phyloP scores from a whole-genome alignment of 2,329 filamentous ascomycete genomes.

The Ophiognomonia clavigignenti-juglandacearum region DNA sequence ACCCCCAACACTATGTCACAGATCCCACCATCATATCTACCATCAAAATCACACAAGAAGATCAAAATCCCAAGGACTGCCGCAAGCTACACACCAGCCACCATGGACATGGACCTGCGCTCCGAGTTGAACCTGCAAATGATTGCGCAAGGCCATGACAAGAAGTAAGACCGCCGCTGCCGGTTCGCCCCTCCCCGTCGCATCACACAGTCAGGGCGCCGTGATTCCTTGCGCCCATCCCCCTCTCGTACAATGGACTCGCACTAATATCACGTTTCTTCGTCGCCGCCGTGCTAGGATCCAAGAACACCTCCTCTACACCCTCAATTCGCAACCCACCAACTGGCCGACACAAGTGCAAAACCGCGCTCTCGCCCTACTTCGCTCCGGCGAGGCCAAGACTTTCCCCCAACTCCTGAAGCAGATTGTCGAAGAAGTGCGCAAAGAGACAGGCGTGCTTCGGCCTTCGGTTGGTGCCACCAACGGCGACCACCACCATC shows the following conservation, averaged over 20 bases:
- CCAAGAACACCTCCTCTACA: constrained; percentile 59
- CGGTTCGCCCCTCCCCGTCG: no score
- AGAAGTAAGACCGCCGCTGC: constrained; percentile 40
- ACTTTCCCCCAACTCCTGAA: constrained; percentile 58
- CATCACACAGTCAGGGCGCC: neutral
- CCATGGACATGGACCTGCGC: constrained; percentile 56
- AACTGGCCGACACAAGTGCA: constrained; percentile 62
- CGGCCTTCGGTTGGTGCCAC: constrained; percentile 21
- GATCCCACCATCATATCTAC: constrained; percentile 13
- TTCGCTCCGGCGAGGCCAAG: constrained; percentile 54
- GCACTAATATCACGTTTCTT: constrained; percentile 6
- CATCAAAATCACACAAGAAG: constrained; percentile 43
- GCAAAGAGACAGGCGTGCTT: constrained; percentile 37
- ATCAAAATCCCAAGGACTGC: constrained; percentile 57
- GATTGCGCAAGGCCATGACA: constrained; percentile 53
- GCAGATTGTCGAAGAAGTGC: constrained; percentile 58
- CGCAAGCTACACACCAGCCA: constrained; percentile 56
- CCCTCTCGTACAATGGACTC: no score
- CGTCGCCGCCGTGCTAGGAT: constrained; percentile 41
- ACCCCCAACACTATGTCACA: constrained; percentile 16
- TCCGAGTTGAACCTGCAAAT: constrained; percentile 58
- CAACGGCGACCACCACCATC: constrained; percentile 6
- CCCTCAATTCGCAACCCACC: constrained; percentile 51
- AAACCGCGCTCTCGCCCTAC: constrained; percentile 53
- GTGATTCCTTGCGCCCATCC: no score